Evolutionary conservation across 768 basidiomycete species (phyloP).

Genomic region (Scleroderma bovista): DNA sequence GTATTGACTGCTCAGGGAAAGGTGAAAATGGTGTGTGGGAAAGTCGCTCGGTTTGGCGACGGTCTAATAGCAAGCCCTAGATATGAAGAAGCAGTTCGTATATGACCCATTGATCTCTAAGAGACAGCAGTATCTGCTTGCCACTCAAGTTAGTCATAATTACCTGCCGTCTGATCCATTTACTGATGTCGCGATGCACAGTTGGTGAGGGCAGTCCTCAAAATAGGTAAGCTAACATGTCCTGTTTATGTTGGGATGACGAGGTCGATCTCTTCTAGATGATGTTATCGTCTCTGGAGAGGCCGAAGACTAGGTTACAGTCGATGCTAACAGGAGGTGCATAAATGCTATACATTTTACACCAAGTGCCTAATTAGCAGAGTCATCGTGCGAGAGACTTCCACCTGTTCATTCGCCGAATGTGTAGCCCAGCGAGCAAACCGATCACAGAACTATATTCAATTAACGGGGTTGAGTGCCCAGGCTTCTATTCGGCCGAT

Average conservation of each 20-base stretch:
- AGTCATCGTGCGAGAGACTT: no score
- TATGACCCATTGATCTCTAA: slow-evolving; percentile 98
- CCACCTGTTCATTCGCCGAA: no score
- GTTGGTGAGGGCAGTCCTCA: slow-evolving; percentile 82
- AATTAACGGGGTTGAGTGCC: no score
- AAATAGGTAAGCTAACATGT: slow-evolving; percentile 58
- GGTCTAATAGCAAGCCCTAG: slow-evolving; percentile 34
- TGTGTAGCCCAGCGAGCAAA: no score
- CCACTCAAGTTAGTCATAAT: slow-evolving; percentile 71
- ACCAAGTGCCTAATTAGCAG: background rate
- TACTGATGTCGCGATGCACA: slow-evolving; percentile 22
- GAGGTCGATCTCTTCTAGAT: slow-evolving; percentile 37
- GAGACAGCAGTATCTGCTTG: slow-evolving; percentile 92
- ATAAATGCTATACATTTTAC: background rate
- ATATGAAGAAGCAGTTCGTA: slow-evolving; percentile 97
- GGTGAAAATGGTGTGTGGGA: slow-evolving; percentile 73
- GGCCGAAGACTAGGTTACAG: slow-evolving; percentile 51
- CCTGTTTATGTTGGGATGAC: background rate
- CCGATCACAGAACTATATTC: no score
- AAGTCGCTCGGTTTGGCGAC: background rate
- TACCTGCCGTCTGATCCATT: background rate
- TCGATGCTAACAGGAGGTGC: background rate
- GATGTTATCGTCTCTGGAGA: slow-evolving; percentile 75
- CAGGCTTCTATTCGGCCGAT: no score
- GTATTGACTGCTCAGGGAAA: slow-evolving; percentile 87